Conservation (phyloP, 2,329 filamentous ascomycete species). For the Aspergillus unguis region DNA sequence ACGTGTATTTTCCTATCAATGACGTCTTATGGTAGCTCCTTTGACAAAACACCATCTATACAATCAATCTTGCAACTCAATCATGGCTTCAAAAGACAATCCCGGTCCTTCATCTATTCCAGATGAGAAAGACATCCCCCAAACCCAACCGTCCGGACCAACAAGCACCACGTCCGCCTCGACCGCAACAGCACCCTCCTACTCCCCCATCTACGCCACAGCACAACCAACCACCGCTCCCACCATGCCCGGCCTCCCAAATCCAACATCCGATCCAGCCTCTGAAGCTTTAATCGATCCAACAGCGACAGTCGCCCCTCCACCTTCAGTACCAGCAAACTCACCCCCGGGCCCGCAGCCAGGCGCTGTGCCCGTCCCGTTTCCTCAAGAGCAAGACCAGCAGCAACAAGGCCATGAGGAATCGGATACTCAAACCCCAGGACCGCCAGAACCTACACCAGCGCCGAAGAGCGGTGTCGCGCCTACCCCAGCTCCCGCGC, state of each 20-base stretch:
- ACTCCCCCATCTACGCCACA: constrained; percentile 31
- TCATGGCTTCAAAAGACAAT: constrained; percentile 6
- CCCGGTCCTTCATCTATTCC: not conserved
- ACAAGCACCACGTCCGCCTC: constrained; percentile 10
- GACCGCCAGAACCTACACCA: constrained; percentile 16
- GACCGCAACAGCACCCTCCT: constrained; percentile 31
- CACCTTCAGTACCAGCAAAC: constrained; percentile 33
- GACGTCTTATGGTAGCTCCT: not conserved
- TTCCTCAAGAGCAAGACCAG: not conserved
- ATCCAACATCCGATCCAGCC: constrained; percentile 20
- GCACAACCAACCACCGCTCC: constrained; percentile 15
- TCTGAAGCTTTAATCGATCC: constrained; percentile 15
- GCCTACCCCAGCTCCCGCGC: constrained; percentile 1
- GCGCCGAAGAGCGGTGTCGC: not conserved
- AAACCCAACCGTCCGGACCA: constrained; percentile 1
- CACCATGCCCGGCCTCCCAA: not conserved
- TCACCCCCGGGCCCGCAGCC: constrained; percentile 30
- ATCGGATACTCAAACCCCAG: constrained; percentile 10
- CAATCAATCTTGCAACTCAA: not conserved
- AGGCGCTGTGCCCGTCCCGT: constrained; percentile 26
- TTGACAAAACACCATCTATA: not conserved
- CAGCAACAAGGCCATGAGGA: not conserved
- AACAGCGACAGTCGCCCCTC: constrained; percentile 22
- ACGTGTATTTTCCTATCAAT: not conserved
- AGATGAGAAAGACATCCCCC: not conserved